Conservation (phyloP, 164 flowering plant genomes). For the Vitis labrusca region DNA sequence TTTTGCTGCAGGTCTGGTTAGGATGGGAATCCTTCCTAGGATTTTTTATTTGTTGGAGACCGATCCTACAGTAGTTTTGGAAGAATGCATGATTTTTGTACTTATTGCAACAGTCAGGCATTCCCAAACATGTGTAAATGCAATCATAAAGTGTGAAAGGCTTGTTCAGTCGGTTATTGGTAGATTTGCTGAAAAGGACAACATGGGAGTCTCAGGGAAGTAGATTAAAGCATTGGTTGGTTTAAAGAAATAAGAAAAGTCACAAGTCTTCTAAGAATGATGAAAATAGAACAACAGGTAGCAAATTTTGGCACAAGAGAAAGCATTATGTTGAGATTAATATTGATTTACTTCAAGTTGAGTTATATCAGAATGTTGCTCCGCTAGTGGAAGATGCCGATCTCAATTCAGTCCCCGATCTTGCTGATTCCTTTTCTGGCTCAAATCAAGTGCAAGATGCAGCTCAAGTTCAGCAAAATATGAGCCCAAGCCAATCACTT, state of each 20-base stretch:
- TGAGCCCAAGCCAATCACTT: too few species aligned
- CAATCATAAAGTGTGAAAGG: constrained; percentile 30
- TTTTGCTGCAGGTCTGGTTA: constrained; percentile 83
- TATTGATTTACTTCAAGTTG: too few species aligned
- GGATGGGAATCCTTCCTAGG: constrained; percentile 88
- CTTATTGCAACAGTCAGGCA: constrained; percentile 80
- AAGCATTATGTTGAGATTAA: too few species aligned
- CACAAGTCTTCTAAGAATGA: constrained; percentile 54
- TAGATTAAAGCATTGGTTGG: constrained; percentile 87
- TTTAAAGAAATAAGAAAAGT: constrained; percentile 67
- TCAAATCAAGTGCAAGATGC: too few species aligned
- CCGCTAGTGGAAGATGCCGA: too few species aligned
- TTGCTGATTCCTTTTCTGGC: too few species aligned
- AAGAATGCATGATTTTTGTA: constrained; percentile 60
- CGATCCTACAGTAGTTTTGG: constrained; percentile 54
- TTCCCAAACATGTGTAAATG: constrained; percentile 76
- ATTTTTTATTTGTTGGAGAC: constrained; percentile 76
- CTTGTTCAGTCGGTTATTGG: too few species aligned
- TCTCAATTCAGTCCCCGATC: too few species aligned
- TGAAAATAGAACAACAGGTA: constrained; percentile 42
- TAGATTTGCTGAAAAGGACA: background rate
- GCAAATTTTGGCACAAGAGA: too few species aligned
- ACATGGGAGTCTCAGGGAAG: constrained; percentile 81
- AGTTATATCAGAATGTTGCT: too few species aligned
- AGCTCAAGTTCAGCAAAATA: too few species aligned